Conservation (phyloP, 257 asterid genomes). For the Agastache rugosa region DNA sequence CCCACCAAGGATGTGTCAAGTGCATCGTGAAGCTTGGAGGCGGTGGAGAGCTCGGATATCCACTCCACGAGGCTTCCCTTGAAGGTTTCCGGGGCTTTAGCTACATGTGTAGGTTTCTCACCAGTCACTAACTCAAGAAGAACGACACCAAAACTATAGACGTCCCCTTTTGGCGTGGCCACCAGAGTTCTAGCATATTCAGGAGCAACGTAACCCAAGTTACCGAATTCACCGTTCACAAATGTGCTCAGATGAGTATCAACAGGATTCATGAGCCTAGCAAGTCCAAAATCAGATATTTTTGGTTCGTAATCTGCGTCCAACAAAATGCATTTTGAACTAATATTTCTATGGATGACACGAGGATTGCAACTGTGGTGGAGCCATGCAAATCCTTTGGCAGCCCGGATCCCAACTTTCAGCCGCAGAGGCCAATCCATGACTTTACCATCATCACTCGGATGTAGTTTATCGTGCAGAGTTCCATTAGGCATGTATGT, state of each 20-base stretch:
- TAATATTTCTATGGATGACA: slow-evolving; percentile 61
- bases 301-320: slow-evolving; percentile 56
- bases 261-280: slow-evolving; percentile 78
- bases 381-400: slow-evolving; percentile 73
- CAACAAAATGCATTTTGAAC: slow-evolving; percentile 61
- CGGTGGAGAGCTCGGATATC: slow-evolving; percentile 59
- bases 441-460: slow-evolving; percentile 30
- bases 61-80: slow-evolving; percentile 77
- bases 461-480: slow-evolving; percentile 48
- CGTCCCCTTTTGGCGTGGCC: slow-evolving; percentile 91
- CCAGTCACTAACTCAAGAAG: slow-evolving; percentile 78
- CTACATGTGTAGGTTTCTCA: slow-evolving; percentile 57
- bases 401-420: slow-evolving; percentile 51
- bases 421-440: slow-evolving; percentile 63
- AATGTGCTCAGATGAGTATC: slow-evolving; percentile 76
- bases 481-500: slow-evolving; percentile 61
- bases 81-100: slow-evolving; percentile 66
- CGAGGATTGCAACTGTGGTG: slow-evolving; percentile 69
- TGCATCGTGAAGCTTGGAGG: slow-evolving; percentile 65
- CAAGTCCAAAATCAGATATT: slow-evolving; percentile 77
- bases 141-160: slow-evolving; percentile 80
- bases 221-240: slow-evolving; percentile 82
- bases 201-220: slow-evolving; percentile 79
- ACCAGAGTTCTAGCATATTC: slow-evolving; percentile 71
- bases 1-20: slow-evolving; percentile 56